Evolutionary conservation across 1,139 yeast species (phyloP), one percentile per base, ranked within the genome.

Genomic region (Meyerozyma elateridarum): DNA sequence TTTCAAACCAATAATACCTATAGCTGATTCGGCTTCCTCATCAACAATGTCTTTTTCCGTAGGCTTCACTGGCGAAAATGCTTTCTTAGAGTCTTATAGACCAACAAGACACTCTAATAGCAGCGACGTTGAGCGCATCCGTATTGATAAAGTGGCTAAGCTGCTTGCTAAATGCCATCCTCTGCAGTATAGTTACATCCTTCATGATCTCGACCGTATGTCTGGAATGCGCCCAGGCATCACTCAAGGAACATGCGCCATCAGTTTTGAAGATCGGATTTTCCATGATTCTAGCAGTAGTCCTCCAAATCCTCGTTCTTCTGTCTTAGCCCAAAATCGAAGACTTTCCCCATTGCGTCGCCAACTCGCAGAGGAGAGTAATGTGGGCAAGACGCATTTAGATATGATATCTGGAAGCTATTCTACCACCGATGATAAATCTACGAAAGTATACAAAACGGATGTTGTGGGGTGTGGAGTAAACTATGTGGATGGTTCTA

Each of bases 391-490:
- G 34, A 42, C 27, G 4, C 27, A 24, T 14, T 24, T 24, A 18
- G 18, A 24, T 6, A 24, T 24, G 27, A 24, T 24, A 8, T 24
- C 27, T 4, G 15, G 18, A 8, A 18, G 27, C 4, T 24, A 15
- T 18, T 15, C 27, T 9, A 11, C 15, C 4, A 18, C 14, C 11
- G 27, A 24, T 24, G 27, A 13, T 9, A 24, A 24, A 13, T 15
- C 17, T 1, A 15, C 27, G 16, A 37, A 32, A 12, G 8, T 15
- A 4, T 36, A 22, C 12, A 31, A 25, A 6, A 41, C 46, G 4
- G 96, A 88, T 53, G 65, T 73, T 2, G 68, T 89, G 41, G 97
- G 97, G 0, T 82, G 93, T 54, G 96, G 96, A 2, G 68, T 87
- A 17, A 83, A 88, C 57, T 83, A 76, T 46, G 64, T 73, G 17